A percentile compares a stretch with the other conserved stretches of the same genome.
phyloP scores from a whole-genome alignment of 108 stramenopile genomes.

The Cyclostephanos tholiformis region DNA sequence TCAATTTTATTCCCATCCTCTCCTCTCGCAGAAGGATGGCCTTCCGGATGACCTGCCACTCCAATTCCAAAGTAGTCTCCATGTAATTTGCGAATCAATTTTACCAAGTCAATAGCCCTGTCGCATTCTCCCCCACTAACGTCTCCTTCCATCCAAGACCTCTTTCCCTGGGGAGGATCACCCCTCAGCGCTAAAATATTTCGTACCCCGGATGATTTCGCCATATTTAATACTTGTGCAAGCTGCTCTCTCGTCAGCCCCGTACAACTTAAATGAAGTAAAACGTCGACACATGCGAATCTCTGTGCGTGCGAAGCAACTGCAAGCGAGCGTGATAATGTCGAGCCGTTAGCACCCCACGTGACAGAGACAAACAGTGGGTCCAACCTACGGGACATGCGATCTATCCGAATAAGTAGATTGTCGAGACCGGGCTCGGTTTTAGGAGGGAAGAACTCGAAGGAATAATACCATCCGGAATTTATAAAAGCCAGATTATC shows the following conservation, averaged over 20 bases:
- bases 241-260: conserved; percentile 72
- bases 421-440: conserved; percentile 93
- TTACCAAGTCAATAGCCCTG: conserved; percentile 90
- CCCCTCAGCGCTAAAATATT: conserved; percentile 95
- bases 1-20: conserved; percentile 58
- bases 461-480: conserved; percentile 79
- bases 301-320: conserved; percentile 87
- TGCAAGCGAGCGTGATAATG: conserved; percentile 75
- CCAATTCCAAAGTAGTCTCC: conserved; percentile 95
- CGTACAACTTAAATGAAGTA: conserved; percentile 93
- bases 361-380: conserved; percentile 96
- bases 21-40: conserved; percentile 70
- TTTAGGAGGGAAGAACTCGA: conserved; percentile 97
- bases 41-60: conserved; percentile 96
- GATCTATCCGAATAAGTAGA: conserved; percentile 90
- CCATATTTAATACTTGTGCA: conserved; percentile 52
- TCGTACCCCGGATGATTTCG: conserved; percentile 69
- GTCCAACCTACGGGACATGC: conserved; percentile 87
- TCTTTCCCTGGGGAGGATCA: conserved; percentile 91
- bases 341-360: conserved; percentile 88
- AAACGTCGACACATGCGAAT: conserved; percentile 87
- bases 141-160: conserved; percentile 70
- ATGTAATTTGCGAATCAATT: conserved; percentile 85
- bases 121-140: conserved; percentile 77
- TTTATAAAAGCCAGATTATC: not conserved